A percentile compares a stretch with the other conserved stretches of the same genome.
Conservation (phyloP, 768 basidiomycete species). For the Austroboletus eburneus region DNA sequence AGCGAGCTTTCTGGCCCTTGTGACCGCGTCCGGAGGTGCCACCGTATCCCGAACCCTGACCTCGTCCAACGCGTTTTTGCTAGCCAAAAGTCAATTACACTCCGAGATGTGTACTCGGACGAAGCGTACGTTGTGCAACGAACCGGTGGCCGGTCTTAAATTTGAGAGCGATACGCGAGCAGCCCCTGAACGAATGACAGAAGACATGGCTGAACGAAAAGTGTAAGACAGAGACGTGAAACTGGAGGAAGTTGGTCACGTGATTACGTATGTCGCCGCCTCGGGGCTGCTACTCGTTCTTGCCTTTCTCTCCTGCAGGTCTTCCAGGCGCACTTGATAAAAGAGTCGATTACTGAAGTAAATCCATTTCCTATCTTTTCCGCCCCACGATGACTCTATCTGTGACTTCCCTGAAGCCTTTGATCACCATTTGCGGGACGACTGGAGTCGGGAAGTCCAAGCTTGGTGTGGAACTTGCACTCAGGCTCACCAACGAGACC, state of each 20-base stretch:
- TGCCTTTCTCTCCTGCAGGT: no score
- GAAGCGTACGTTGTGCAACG: constrained; percentile 57
- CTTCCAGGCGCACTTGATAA: no score
- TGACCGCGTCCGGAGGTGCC: constrained; percentile 91
- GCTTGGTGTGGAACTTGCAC: constrained; percentile 83
- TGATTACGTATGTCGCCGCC: no score
- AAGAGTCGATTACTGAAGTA: no score
- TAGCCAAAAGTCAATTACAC: constrained; percentile 29
- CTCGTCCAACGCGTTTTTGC: constrained; percentile 95
- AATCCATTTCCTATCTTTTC: no score
- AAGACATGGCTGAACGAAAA: constrained; percentile 33
- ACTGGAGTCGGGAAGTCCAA: constrained; percentile 97
- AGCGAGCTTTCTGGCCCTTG: constrained; percentile 93
- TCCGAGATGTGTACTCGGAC: neutral
- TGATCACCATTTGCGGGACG: constrained; percentile 87
- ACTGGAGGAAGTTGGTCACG: neutral
- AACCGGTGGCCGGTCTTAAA: constrained; percentile 64
- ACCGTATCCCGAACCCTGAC: constrained; percentile 87
- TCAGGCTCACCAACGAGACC: constrained; percentile 41
- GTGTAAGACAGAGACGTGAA: neutral
- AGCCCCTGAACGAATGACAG: constrained; percentile 30
- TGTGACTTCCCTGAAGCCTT: constrained; percentile 45
- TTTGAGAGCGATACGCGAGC: constrained; percentile 61
- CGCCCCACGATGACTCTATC: neutral
- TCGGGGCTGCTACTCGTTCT: no score